Percentiles rank a stretch among this genome's conserved stretches.
Evolutionary conservation across 495 filamentous ascomycete genomes (phyloP).

Genomic region (Articulospora tetracladia): DNA sequence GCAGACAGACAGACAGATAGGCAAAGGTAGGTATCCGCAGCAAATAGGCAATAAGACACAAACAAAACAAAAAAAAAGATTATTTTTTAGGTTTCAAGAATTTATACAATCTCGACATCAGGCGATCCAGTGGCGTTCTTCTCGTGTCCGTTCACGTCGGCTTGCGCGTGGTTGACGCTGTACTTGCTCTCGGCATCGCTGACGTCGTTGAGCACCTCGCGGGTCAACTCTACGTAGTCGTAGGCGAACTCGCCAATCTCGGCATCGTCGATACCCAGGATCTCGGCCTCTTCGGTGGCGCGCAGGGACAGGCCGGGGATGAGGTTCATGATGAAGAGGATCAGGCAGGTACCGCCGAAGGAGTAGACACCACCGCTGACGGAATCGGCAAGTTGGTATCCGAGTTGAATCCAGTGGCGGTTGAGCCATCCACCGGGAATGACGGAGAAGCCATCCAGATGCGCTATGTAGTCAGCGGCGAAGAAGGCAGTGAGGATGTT

Average conservation of each 20-base stretch:
- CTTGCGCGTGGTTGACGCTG: neutral
- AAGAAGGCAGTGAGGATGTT: constrained; percentile 91
- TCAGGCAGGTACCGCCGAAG: constrained; percentile 79
- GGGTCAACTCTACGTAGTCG: constrained; percentile 90
- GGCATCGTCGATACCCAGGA: constrained; percentile 88
- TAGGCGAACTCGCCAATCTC: constrained; percentile 99
- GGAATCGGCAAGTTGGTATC: constrained; percentile 85
- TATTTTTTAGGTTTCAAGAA: too few species aligned
- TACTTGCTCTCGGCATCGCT: constrained; percentile 3
- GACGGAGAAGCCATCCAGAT: constrained; percentile 65
- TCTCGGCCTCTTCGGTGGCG: constrained; percentile 76
- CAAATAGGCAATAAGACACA: too few species aligned
- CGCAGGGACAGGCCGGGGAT: constrained; percentile 83
- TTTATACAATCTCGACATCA: neutral
- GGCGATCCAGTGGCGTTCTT: neutral
- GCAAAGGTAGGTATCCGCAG: too few species aligned
- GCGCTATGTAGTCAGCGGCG: constrained; percentile 58
- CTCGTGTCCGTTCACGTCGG: neutral
- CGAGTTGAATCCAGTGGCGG: constrained; percentile 82
- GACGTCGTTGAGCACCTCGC: constrained; percentile 45
- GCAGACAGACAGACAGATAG: too few species aligned
- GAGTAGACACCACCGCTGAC: constrained; percentile 79
- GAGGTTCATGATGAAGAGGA: constrained; percentile 83
- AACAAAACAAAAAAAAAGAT: too few species aligned
- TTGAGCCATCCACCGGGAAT: constrained; percentile 89